Base-by-base conservation (phyloP, 202 grass and related monocot species). In the Schoenoplectus tabernaemontani region DNA sequence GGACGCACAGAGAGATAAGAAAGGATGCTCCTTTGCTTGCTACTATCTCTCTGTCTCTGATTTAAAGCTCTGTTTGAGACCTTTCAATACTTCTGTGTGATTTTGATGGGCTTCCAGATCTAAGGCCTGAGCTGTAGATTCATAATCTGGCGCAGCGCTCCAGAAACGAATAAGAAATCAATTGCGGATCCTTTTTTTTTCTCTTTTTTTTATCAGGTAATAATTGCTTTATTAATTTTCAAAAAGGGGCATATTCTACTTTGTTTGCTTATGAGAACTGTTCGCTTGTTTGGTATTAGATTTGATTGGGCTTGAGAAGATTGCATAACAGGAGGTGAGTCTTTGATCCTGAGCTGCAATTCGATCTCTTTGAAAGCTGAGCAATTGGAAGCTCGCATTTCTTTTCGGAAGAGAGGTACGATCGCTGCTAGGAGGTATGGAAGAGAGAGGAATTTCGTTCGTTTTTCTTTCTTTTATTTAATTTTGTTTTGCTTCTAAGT, bases 41-140 rank as follows among this genome's bases (percentile, higher is more conserved):
- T 43, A n/a, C 82, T 64, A 67, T 78, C 71, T 58, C 81, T 63
- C 73, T 74, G 82, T 82, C 85, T 59, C 87, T 87, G 60, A 68
- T 85, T 72, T 63, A 54, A 75, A 32, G 47, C 70, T 53, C 70
- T 75, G 70, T 75, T 47, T 54, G 47, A 83, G 83, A 83, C 82
- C 76, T 90, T 81, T 83, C 85, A 83, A 80, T 89, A 87, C 57
- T 58, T 81, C 69, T 56, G 51, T 77, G 70, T 13, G 56, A 58
- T 53, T 59, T 83, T 77, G 60, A 83, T 83, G 77, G 57, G 43
- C 20, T 36, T 81, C 85, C 83, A 90, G 90, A 93, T 93, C 87
- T 88, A 85, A 86, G 68, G 76, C 82, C 66, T 89, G 79, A 76
- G 51, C 20, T 36, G 79, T 85, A 87, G 90, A 92, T 87, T 71